Evolutionary conservation across 305 asterid species (phyloP), one percentile per base, ranked within the genome.

Genomic region (Fraxinus dipetala): DNA sequence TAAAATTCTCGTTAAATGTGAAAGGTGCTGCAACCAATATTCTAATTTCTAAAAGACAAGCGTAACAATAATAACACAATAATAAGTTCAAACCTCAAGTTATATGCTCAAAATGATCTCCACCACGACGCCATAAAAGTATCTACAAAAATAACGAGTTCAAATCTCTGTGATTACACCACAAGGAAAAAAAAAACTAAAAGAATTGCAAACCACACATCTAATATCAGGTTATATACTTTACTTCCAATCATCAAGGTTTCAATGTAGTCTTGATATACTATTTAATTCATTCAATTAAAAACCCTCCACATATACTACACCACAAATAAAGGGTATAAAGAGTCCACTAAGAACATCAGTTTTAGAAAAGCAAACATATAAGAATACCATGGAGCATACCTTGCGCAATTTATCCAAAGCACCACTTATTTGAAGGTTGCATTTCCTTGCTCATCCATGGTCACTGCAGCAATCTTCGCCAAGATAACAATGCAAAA

Each of bases 391-490:
- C n/a, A 77, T 43, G 77, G 80, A 84, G 70, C 87, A 79, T 40
- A 96, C 99, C 98, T 96, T 96, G 61, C 98, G 97, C 86, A 94
- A 85, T 89, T 91, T 96, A 93, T 96, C 99, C 78, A 93, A 91
- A 86, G 99, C 99, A 79, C 99, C 99, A 85, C 99, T 96, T 40
- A 98, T 93, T 96, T 98, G 8, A 96, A 96, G 72, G 98, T 96
- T 87, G 94, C 99, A 91, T 94, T 96, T 76, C 99, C 98, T 79
- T 92, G 93, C 90, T 96, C 99, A 89, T 96, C 98, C 94, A 87
- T 91, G n/a, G 99, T 94, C 59, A 96, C 97, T 81, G 99, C 99
- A 82, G 99, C 99, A 81, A 96, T 98, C 90, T 93, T 94, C 54
- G 98, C 96, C 43, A 96, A 95, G 83, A 98, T 96, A 86, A 96